Evolutionary conservation across 805 yeast species (phyloP).

Genomic region (Candida railenensis): DNA sequence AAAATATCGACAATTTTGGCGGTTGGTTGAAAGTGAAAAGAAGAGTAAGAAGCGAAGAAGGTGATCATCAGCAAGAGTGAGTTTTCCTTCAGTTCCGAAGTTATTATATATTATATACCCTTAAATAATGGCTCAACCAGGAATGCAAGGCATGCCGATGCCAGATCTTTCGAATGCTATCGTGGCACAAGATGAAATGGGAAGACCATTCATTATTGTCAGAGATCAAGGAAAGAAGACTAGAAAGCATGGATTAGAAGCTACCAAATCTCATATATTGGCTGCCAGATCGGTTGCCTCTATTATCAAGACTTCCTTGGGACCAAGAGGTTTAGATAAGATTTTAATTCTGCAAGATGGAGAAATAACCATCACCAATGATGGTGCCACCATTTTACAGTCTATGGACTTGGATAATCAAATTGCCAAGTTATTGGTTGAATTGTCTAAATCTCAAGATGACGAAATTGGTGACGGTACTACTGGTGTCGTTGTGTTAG

Average conservation of each 20-base stretch:
- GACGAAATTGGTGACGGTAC: constrained; percentile 99
- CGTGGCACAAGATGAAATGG: constrained; percentile 99
- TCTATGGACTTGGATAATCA: constrained; percentile 96
- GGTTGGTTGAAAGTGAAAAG: no score
- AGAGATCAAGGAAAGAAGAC: constrained; percentile 81
- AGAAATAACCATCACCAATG: constrained; percentile 96
- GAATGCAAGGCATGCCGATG: constrained; percentile 48
- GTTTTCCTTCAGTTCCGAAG: no score
- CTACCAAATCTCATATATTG: constrained; percentile 75
- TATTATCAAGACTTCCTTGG: constrained; percentile 87
- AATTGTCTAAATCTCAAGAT: constrained; percentile 91
- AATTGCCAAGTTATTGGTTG: constrained; percentile 93
- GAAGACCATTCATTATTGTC: constrained; percentile 97
- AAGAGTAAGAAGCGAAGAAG: no score
- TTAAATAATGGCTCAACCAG: constrained; percentile 17
- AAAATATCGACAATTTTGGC: no score
- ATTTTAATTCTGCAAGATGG: constrained; percentile 95
- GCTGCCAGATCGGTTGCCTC: constrained; percentile 96
- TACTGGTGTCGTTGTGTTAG: constrained; percentile 96
- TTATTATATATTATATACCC: no score
- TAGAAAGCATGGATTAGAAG: constrained; percentile 51
- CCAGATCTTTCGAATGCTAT: constrained; percentile 98
- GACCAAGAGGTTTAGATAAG: constrained; percentile 98
- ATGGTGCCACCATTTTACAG: constrained; percentile 94
- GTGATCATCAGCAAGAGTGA: no score